A percentile compares a stretch with the other conserved stretches of the same genome.
Conservation (phyloP, 768 basidiomycete genomes). For the Cystobasidium tubakii region DNA sequence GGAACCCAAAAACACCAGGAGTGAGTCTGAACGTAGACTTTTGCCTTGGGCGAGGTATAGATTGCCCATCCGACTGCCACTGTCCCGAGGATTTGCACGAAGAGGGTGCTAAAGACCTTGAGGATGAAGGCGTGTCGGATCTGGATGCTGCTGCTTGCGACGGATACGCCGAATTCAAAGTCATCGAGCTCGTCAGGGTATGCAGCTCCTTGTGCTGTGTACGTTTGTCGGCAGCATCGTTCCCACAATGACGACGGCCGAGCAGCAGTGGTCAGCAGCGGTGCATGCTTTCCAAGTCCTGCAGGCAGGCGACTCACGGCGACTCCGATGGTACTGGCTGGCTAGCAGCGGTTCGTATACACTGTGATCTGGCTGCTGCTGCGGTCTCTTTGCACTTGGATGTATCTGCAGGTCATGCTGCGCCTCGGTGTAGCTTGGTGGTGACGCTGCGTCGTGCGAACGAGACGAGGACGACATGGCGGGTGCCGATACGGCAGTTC, state of each 20-base stretch:
- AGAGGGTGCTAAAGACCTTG: conserved; percentile 76
- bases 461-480: background rate
- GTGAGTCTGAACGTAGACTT: conserved; percentile 69
- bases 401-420: background rate
- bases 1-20: conserved; percentile 76
- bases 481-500: no score
- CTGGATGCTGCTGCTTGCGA: conserved; percentile 51
- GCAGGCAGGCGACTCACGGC: conserved; percentile 9
- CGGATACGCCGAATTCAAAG: conserved; percentile 40
- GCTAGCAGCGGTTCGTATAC: conserved; percentile 1
- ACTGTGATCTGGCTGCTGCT: background rate
- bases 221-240: background rate
- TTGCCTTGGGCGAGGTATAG: conserved; percentile 47
- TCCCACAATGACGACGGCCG: no score
- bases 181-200: background rate
- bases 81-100: conserved; percentile 61
- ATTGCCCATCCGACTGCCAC: conserved; percentile 68
- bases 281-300: no score
- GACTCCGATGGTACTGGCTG: background rate
- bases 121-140: conserved; percentile 74
- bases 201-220: background rate
- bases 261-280: no score
- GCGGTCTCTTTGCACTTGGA: background rate
- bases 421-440: background rate
- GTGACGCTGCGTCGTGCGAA: background rate